These are phyloP conservation scores for Eucalyptus caleyi DNA, from an alignment of 345 rosid species.

Conservation along the genomic window DNA sequence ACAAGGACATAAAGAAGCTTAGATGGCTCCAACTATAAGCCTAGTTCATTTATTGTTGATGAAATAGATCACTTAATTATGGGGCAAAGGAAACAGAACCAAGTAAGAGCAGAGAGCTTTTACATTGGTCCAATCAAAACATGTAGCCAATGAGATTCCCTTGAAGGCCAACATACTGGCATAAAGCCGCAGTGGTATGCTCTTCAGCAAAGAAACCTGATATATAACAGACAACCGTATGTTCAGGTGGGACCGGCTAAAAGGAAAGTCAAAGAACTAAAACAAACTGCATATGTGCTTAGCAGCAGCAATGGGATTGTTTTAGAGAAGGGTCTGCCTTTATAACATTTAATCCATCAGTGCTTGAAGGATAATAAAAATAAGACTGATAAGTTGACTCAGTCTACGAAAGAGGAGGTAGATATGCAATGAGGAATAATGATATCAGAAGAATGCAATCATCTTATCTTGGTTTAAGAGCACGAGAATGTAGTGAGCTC, in stretches of 20 bases:
- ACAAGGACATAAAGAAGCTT: not conserved
- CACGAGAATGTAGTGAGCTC: not conserved
- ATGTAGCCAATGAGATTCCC: slow-evolving; percentile 35
- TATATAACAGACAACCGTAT: not conserved
- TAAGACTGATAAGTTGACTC: not conserved
- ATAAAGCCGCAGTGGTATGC: slow-evolving; percentile 52
- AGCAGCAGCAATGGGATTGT: not conserved
- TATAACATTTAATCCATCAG: not conserved
- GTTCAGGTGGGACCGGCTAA: not conserved
- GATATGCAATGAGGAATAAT: not conserved
- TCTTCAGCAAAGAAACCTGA: slow-evolving; percentile 58
- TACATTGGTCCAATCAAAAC: slow-evolving; percentile 73
- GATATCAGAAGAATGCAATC: not conserved
- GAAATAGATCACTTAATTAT: not conserved
- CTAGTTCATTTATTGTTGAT: not conserved
- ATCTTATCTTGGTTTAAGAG: not conserved
- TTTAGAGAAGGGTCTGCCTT: not conserved
- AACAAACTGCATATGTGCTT: not conserved
- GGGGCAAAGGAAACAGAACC: not conserved
- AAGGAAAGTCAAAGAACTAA: not conserved
- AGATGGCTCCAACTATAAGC: not conserved
- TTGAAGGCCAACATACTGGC: slow-evolving; percentile 55
- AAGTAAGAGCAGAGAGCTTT: not conserved
- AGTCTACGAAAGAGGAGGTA: not conserved
- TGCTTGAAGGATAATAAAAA: not conserved